Evolutionary conservation across 768 basidiomycete species (phyloP), one percentile per base, ranked within the genome.

Genomic region (Boletus pseudopeckii): DNA sequence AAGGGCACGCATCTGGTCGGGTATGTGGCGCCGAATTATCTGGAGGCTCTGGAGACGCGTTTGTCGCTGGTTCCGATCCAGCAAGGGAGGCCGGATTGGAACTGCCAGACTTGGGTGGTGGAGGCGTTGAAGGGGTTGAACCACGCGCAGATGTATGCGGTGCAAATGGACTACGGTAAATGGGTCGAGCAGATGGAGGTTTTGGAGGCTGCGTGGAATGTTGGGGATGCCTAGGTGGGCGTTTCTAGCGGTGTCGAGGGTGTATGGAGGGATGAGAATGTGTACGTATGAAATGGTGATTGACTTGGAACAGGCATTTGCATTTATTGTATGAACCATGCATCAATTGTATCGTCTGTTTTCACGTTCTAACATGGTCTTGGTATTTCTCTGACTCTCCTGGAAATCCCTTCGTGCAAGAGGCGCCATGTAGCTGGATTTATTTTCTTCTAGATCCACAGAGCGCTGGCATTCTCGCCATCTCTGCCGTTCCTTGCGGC

Each of bases 31-130:
- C 63, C 54, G 5, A 30, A 40, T 0, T 34, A 45, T 10, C 28
- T 62, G n/a, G 51, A 20, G 2, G 0, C 20, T 3, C 43, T 60
- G n/a, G 54, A 62, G 51, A 41, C 33, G 20, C 49, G 40, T 17
- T 39, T 62, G 7, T 45, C 61, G n/a, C 46, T 60, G 0, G 50
- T 64, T 13, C 53, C 52, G 22, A 46, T 64, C 11, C 38, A 37
- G 28, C 55, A 62, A 11, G 50, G 54, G 4, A 36, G 48, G 11
- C 14, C 61, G 4, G 48, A 55, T 10, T 63, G 57, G 61, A 59
- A 58, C 20, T 53, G 57, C 41, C 62, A 64, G 46, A 64, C 49
- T 5, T 64, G 63, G 62, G 62, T 64, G 0, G 54, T 59, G 2
- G 63, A 64, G 15, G 59, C 52, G 5, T 22, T 64, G 43, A 33